These are phyloP conservation scores for Letharia columbiana DNA, from an alignment of 495 filamentous ascomycete species.

Conservation along the genomic window DNA sequence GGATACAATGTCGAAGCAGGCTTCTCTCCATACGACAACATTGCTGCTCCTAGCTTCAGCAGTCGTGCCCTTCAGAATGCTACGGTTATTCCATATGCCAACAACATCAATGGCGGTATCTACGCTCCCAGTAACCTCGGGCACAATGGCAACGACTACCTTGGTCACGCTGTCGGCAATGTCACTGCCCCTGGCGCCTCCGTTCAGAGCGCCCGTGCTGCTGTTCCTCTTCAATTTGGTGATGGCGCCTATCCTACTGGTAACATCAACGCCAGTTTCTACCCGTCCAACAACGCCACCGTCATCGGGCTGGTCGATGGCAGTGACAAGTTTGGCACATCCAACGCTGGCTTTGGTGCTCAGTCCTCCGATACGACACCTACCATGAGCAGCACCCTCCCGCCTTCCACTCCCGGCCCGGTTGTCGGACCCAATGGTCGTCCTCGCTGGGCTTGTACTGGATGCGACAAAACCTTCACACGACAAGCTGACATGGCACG, in stretches of 20 bases:
- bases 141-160: background rate
- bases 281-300: background rate
- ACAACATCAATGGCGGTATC: background rate
- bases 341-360: background rate
- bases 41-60: background rate
- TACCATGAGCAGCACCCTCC: background rate
- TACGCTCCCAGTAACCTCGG: background rate
- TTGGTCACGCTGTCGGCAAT: background rate
- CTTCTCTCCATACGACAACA: background rate
- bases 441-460: background rate
- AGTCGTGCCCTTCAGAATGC: background rate
- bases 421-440: background rate
- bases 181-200: background rate
- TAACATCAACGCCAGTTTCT: background rate
- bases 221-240: background rate
- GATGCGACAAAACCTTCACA: constrained; percentile 10
- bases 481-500: constrained; percentile 6
- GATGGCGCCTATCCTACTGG: background rate
- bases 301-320: background rate
- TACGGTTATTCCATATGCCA: background rate
- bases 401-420: background rate
- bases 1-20: background rate
- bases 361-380: background rate
- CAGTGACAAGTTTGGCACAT: background rate
- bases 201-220: background rate